Base-by-base conservation (phyloP, 1,284 basidiomycete genomes). In the Erythrobasidium hasegawianum region DNA sequence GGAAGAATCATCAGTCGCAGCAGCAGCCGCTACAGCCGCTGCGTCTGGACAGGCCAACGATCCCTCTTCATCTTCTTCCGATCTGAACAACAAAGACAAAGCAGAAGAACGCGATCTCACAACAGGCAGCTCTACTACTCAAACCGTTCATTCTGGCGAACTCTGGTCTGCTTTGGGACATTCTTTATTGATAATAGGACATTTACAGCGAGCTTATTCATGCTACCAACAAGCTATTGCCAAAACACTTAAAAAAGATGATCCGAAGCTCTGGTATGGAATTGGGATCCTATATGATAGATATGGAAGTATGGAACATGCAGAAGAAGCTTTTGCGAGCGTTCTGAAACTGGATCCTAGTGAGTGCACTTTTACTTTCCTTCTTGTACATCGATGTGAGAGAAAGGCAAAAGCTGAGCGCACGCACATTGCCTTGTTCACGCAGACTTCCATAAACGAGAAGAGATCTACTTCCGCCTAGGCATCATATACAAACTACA, bases 401-500 rank as follows among this genome's bases (percentile, higher is more conserved):
- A n/a, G n/a, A n/a, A n/a, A n/a, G n/a, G n/a, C n/a, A n/a, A n/a
- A n/a, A n/a, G n/a, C n/a, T n/a, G n/a, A n/a, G n/a, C n/a, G n/a
- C n/a, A n/a, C n/a, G n/a, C n/a, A n/a, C n/a, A n/a, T n/a, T n/a
- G n/a, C n/a, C n/a, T n/a, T n/a, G n/a, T n/a, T n/a, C n/a, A n/a
- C 53, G 7, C 72, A 86, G 93, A 95, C 77, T 98, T 98, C 75
- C 93, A 97, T 81, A 97, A 97, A 81, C 90, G 93, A 47, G 97
- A 98, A 78, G 96, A 98, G 77, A 97, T 98, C 71, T 87, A 97
- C 62, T 98, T 98, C 81, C 86, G 95, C 24, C 84, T 98, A 7
- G 96, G 96, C 39, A 98, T 98, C 76, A 98, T 98, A 72, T 98
- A 98, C 84, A 98, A 98, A 80, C 94, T 97, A 76, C 95, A 97